A percentile compares a stretch with the other conserved stretches of the same genome.
Evolutionary conservation across 352 stramenopile species (phyloP).

Genomic region (Phytophthora lateralis): DNA sequence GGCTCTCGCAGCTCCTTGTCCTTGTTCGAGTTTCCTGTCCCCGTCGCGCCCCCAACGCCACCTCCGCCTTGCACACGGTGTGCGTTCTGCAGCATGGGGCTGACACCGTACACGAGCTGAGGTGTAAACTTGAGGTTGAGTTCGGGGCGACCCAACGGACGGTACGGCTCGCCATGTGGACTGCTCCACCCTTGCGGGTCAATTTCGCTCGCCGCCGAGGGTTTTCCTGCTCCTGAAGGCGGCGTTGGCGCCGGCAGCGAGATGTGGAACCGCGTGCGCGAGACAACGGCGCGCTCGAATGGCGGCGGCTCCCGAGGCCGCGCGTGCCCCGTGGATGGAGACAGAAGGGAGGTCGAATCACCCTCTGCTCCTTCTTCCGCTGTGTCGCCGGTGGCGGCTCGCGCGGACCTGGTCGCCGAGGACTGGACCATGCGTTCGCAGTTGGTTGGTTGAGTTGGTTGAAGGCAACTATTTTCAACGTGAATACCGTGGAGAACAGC

Average conservation of each 20-base stretch:
- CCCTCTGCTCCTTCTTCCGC: not conserved
- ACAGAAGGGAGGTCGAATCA: not conserved
- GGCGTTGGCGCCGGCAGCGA: constrained; percentile 30
- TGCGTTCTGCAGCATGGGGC: constrained; percentile 40
- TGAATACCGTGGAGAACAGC: not conserved
- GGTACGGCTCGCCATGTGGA: constrained; percentile 72
- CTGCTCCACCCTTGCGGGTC: constrained; percentile 68
- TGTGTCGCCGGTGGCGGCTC: not conserved
- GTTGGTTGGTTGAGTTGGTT: not conserved
- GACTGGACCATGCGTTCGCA: not conserved
- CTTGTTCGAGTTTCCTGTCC: constrained; percentile 16
- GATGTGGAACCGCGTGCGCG: constrained; percentile 61
- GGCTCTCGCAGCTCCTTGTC: constrained; percentile 19
- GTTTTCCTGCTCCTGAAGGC: constrained; percentile 3
- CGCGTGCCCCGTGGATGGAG: not conserved
- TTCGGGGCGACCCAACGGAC: constrained; percentile 67
- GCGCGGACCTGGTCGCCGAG: constrained; percentile 2
- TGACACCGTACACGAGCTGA: constrained; percentile 44
- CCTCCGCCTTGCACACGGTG: constrained; percentile 30
- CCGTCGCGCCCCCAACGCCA: not conserved
- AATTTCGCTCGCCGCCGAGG: not conserved
- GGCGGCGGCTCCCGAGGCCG: constrained; percentile 15
- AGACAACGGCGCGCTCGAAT: constrained; percentile 56
- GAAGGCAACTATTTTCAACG: constrained; percentile 17
- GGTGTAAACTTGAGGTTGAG: constrained; percentile 72